Base-by-base conservation (phyloP, 108 stramenopile genomes). In the Epipyxis sp. region DNA sequence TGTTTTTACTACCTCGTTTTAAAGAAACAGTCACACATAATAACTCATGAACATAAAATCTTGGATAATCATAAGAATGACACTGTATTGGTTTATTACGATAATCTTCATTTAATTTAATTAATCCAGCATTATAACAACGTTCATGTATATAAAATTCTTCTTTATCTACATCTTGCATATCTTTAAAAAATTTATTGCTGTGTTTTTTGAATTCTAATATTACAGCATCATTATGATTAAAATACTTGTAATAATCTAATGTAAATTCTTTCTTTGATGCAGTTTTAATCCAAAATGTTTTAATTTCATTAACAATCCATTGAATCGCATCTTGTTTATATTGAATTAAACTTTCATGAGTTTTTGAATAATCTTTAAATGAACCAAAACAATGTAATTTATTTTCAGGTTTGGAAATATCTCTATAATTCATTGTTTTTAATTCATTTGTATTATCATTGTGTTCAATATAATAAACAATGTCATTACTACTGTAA, bases 201-300 rank as follows among this genome's bases (percentile, higher is more conserved):
- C 25, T 57, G 16, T 57, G 16, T 57, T 16, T 57, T 20, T 20
- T 20, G 25, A 57, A 57, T 20, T 57, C 16, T 20, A 20, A 57
- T 57, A 57, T 20, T 20, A 57, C 54, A 57, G 54, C 54, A 57
- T 57, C 54, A 57, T 57, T 57, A 57, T 57, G 54, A 57, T 57
- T 57, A 57, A 20, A 25, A 57, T 57, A 57, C 25, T 57, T 57
- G 16, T 57, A 20, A 25, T 57, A 57, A 25, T 57, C 54, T 25
- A 57, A 25, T 57, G 16, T 57, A 25, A 20, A 57, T 57, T 57
- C 25, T 57, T 57, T 57, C 20, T 25, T 25, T 57, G 54, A 57
- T 57, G 16, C 25, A 20, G 54, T 20, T 57, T 57, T 57, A 20
- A 57, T 20, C 54, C 54, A 57, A 20, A 57, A 16, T 57, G 54